Conservation (phyloP, 805 yeast genomes). For the Teunomyces tritomae region DNA sequence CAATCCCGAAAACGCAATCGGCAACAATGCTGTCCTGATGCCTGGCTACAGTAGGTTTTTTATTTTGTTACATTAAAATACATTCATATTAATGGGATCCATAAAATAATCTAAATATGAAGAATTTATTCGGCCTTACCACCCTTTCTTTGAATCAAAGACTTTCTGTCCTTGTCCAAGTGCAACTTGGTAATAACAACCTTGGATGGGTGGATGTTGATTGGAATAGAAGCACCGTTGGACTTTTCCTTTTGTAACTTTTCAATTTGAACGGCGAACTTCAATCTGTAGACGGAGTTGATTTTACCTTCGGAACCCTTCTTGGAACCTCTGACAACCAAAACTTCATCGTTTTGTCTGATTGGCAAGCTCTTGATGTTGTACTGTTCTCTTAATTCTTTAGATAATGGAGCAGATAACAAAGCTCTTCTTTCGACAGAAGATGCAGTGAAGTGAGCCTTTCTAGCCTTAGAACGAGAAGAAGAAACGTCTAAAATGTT, state of each 20-base stretch:
- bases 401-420: conserved; percentile 98
- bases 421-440: conserved; percentile 91
- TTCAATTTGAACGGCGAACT: conserved; percentile 94
- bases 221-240: conserved; percentile 95
- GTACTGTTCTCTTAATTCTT: conserved; percentile 98
- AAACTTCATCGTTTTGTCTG: conserved; percentile 96
- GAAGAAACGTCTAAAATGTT: conserved; percentile 86
- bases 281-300: conserved; percentile 97
- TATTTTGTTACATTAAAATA: conserved; percentile 10
- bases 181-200: conserved; percentile 97
- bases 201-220: conserved; percentile 97
- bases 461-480: conserved; percentile 99
- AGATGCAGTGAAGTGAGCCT: conserved; percentile 98
- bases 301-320: conserved; percentile 99
- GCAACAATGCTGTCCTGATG: too few species aligned
- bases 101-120: conserved; percentile 5
- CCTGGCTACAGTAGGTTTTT: neutral
- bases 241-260: conserved; percentile 97
- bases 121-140: conserved; percentile 84
- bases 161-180: conserved; percentile 99
- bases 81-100: conserved; percentile 9
- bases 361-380: conserved; percentile 93
- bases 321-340: conserved; percentile 97
- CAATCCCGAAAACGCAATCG: too few species aligned
- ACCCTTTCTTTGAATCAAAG: conserved; percentile 95